These are phyloP conservation scores for Blastobotrys proliferans DNA, from an alignment of 1,139 yeast species.

Conservation along the genomic window DNA sequence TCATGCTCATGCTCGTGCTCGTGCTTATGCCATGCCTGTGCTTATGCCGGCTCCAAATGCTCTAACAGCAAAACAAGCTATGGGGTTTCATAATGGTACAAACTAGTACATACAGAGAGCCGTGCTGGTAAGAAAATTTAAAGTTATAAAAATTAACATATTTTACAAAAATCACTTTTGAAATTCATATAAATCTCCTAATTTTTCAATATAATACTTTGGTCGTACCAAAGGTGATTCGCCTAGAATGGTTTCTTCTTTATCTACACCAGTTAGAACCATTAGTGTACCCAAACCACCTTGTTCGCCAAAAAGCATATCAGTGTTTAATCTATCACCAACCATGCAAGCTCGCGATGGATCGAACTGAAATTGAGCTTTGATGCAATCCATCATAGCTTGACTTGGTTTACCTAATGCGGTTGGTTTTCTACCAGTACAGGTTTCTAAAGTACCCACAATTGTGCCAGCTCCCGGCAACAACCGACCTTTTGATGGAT, in stretches of 20 bases:
- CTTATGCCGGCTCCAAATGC: too few species aligned
- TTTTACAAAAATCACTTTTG: constrained; percentile 1
- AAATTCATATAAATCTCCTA: constrained; percentile 69
- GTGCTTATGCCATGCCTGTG: too few species aligned
- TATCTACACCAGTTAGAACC: constrained; percentile 88
- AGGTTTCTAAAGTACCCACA: constrained; percentile 71
- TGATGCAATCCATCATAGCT: constrained; percentile 87
- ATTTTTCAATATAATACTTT: constrained; percentile 61
- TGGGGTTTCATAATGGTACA: too few species aligned
- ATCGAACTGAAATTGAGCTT: constrained; percentile 58
- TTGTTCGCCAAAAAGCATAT: constrained; percentile 82
- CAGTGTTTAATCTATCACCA: constrained; percentile 94
- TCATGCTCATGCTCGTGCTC: too few species aligned
- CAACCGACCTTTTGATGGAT: constrained; percentile 79
- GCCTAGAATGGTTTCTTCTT: constrained; percentile 53
- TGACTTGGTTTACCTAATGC: constrained; percentile 91
- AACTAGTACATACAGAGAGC: too few species aligned
- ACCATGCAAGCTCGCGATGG: constrained; percentile 78
- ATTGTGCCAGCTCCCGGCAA: constrained; percentile 96
- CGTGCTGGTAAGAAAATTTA: constrained; percentile 1
- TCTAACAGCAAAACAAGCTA: too few species aligned
- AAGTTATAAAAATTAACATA: neutral
- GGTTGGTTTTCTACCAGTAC: constrained; percentile 70
- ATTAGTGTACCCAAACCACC: constrained; percentile 82
- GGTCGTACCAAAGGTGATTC: constrained; percentile 50